These are phyloP conservation scores for Candida berthetii DNA, from an alignment of 805 yeast species.

Conservation along the genomic window DNA sequence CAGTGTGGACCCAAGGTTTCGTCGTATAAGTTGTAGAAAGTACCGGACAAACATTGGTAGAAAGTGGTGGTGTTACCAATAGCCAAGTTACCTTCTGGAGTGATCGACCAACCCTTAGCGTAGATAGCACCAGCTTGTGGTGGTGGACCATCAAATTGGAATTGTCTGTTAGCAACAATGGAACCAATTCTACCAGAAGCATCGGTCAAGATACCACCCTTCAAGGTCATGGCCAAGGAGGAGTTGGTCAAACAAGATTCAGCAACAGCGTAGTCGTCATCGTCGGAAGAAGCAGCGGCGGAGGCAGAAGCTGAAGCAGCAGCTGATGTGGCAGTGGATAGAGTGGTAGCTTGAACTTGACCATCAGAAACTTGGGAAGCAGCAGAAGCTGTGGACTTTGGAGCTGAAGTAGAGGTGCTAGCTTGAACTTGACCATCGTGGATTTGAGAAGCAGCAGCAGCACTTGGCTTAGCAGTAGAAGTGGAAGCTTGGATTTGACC, in stretches of 20 bases:
- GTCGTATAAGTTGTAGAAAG: conserved; percentile 75
- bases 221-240: conserved; percentile 51
- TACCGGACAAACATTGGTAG: conserved; percentile 73
- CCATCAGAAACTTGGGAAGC: conserved; percentile 15
- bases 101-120: conserved; percentile 61
- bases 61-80: conserved; percentile 55
- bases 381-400: conserved; percentile 13
- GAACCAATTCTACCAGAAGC: conserved; percentile 65
- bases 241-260: conserved; percentile 40
- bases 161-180: conserved; percentile 77
- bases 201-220: conserved; percentile 47
- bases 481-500: conserved; percentile 21
- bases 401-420: conserved; percentile 15
- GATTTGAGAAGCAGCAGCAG: conserved; percentile 18
- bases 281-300: conserved; percentile 13
- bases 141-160: conserved; percentile 84
- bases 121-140: conserved; percentile 75
- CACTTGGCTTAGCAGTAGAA: conserved; percentile 18
- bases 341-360: conserved; percentile 33
- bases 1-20: conserved; percentile 57
- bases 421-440: conserved; percentile 28
- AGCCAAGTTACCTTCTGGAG: conserved; percentile 54
- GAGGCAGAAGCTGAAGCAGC: conserved; percentile 13
- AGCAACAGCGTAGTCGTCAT: conserved; percentile 15
- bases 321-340: conserved; percentile 17